Conservation (phyloP, 768 basidiomycete genomes). For the Pisolithus tinctorius region DNA sequence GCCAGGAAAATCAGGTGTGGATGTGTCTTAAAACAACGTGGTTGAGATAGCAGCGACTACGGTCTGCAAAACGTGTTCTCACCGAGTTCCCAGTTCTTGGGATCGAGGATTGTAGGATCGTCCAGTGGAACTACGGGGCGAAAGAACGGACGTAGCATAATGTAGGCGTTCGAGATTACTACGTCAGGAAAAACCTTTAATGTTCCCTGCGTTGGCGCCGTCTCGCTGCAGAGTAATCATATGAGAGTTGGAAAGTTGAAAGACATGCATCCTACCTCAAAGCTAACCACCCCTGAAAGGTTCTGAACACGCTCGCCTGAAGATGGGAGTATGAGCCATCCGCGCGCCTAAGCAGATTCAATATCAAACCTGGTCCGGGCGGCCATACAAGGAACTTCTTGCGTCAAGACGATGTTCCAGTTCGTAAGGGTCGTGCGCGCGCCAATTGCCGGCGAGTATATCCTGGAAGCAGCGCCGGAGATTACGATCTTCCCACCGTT, state of each 20-base stretch:
- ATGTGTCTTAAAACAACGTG: conserved; percentile 32
- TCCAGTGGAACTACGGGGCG: conserved; percentile 35
- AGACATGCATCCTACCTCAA: conserved; percentile 41
- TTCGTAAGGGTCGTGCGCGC: conserved; percentile 60
- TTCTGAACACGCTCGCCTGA: conserved; percentile 46
- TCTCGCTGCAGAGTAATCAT: conserved; percentile 38
- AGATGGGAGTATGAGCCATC: not conserved
- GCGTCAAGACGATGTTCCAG: conserved; percentile 55
- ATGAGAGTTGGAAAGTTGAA: not conserved
- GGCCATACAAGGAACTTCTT: conserved; percentile 55
- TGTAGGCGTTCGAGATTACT: conserved; percentile 60
- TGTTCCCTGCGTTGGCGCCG: conserved; percentile 63
- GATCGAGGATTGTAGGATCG: conserved; percentile 37
- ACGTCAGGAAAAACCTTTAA: conserved; percentile 64
- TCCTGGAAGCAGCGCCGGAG: conserved; percentile 56
- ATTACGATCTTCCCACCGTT: conserved; percentile 63
- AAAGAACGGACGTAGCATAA: conserved; percentile 75
- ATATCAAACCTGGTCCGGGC: conserved; percentile 39
- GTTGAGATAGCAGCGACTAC: conserved; percentile 15
- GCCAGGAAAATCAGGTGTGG: conserved; percentile 46
- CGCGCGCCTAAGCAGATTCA: not conserved
- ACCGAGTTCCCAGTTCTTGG: conserved; percentile 52
- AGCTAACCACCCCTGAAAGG: conserved; percentile 76
- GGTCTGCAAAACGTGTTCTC: conserved; percentile 5
- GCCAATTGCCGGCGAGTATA: conserved; percentile 59